Conservation (phyloP, 768 basidiomycete species). For the Lyophyllum atratum region DNA sequence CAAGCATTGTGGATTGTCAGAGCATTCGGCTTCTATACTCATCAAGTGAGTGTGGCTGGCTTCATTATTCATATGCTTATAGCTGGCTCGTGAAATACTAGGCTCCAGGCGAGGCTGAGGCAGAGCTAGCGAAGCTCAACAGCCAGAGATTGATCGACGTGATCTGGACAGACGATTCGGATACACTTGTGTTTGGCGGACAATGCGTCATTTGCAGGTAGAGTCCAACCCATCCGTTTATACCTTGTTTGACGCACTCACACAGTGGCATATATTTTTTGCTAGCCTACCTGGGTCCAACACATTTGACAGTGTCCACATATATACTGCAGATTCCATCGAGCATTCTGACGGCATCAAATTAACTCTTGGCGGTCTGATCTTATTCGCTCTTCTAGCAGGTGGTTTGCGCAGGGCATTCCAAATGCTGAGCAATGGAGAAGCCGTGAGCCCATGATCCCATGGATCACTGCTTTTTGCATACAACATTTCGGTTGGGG, state of each 20-base stretch:
- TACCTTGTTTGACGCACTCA: background rate
- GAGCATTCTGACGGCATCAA: background rate
- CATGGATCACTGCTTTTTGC: too few relatives aligned
- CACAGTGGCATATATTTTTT: background rate
- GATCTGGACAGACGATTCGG: slow-evolving; percentile 49
- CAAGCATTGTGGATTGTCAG: slow-evolving; percentile 34
- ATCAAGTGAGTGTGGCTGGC: slow-evolving; percentile 15
- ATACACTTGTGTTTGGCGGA: slow-evolving; percentile 49
- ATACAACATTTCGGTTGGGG: too few relatives aligned
- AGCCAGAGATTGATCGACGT: slow-evolving; percentile 43
- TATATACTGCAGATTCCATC: slow-evolving; percentile 7
- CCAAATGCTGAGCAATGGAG: too few relatives aligned
- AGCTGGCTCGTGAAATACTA: too few relatives aligned
- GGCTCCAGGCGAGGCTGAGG: slow-evolving; percentile 50
- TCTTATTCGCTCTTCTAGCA: slow-evolving; percentile 60
- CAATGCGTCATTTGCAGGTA: slow-evolving; percentile 40
- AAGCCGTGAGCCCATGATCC: too few relatives aligned
- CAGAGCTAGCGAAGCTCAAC: slow-evolving; percentile 48
- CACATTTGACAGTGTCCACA: background rate
- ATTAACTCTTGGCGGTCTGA: slow-evolving; percentile 41
- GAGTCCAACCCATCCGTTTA: background rate
- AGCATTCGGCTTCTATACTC: slow-evolving; percentile 43
- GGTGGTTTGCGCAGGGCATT: too few relatives aligned
- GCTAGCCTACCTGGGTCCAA: background rate
- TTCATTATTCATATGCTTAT: background rate